Evolutionary conservation across 2,329 filamentous ascomycete species (phyloP).

Genomic region (Colletotrichum cuscutae): DNA sequence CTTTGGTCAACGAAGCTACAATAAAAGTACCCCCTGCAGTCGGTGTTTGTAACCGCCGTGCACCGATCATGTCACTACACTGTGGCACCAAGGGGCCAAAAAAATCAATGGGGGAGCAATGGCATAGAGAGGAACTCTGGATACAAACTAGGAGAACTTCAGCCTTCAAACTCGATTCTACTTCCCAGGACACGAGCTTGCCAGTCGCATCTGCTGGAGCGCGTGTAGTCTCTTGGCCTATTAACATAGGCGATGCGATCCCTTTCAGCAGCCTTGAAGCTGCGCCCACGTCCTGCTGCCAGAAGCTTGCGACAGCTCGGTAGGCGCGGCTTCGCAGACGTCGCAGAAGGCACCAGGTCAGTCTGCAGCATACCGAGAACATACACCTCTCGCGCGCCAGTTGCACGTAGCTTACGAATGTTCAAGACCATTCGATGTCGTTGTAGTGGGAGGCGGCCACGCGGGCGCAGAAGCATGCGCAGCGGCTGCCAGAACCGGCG

Average conservation of each 20-base stretch:
- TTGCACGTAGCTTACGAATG: slow-evolving; percentile 2
- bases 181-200: background rate
- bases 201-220: background rate
- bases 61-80: slow-evolving; percentile 12
- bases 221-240: background rate
- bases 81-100: background rate
- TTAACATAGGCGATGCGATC: slow-evolving; percentile 9
- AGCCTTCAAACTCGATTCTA: background rate
- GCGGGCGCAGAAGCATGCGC: slow-evolving; percentile 94
- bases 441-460: slow-evolving; percentile 96
- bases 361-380: slow-evolving; percentile 2
- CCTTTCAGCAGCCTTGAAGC: slow-evolving; percentile 15
- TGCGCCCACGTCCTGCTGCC: slow-evolving; percentile 5
- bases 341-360: slow-evolving; percentile 44
- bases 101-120: background rate
- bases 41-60: background rate
- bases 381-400: slow-evolving; percentile 27
- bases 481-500: slow-evolving; percentile 88
- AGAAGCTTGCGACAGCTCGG: slow-evolving; percentile 7
- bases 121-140: too few species aligned
- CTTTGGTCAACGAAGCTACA: too few species aligned
- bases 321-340: slow-evolving; percentile 44
- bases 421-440: slow-evolving; percentile 81
- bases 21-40: background rate
- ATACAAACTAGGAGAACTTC: background rate